Conservation (phyloP, 257 asterid species). For the Rehmannia glutinosa region DNA sequence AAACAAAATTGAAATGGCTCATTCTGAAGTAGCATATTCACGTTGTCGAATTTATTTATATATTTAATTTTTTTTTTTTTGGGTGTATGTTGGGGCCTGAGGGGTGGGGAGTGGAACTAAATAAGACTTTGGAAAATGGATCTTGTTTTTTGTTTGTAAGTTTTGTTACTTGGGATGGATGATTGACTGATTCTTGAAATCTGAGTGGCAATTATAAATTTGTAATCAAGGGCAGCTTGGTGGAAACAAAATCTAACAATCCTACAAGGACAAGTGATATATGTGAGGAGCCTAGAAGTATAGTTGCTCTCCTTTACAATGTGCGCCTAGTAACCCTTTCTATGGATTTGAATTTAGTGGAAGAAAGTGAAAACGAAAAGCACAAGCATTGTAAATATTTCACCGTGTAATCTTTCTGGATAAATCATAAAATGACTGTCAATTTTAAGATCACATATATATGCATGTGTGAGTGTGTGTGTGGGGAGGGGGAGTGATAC, state of each 20-base stretch:
- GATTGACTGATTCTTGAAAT: background rate
- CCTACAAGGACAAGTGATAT: background rate
- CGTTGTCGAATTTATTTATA: background rate
- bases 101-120: background rate
- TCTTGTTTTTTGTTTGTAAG: no score
- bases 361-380: background rate
- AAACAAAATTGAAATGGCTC: no score
- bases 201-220: background rate
- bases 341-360: background rate
- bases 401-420: background rate
- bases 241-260: background rate
- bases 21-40: background rate
- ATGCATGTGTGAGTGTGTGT: no score
- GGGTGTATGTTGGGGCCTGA: no score
- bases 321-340: background rate
- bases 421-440: background rate
- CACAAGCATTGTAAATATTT: background rate
- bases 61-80: no score
- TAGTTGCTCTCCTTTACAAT: no score
- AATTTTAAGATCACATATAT: background rate
- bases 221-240: background rate
- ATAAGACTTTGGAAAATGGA: no score
- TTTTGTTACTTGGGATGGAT: background rate
- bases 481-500: no score
- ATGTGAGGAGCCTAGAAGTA: background rate